phyloP scores from a whole-genome alignment of 2,329 filamentous ascomycete species.

The Fusarium sp. region DNA sequence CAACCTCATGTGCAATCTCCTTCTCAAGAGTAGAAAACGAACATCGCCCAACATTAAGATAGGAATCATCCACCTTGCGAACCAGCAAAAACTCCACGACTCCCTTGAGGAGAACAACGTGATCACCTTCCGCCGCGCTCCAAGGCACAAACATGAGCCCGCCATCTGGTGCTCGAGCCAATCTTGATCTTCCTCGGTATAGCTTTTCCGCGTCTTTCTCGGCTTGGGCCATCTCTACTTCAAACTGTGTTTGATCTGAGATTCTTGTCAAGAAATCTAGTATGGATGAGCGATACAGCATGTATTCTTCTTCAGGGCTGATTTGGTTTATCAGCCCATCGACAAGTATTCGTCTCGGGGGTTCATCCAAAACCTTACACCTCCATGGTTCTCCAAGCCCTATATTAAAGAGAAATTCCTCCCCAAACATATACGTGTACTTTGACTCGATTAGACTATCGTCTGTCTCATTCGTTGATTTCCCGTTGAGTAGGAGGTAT shows the following conservation, averaged over 20 bases:
- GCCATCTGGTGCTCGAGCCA: neutral
- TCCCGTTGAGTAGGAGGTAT: rapidly evolving
- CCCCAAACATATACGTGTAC: neutral
- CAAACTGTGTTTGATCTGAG: neutral
- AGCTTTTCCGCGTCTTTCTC: neutral
- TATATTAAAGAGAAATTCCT: neutral
- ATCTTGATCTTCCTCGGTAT: neutral
- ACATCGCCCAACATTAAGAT: neutral
- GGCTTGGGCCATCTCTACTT: neutral
- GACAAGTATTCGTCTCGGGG: neutral
- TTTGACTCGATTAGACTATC: neutral
- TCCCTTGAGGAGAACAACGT: neutral
- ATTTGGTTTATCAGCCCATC: neutral
- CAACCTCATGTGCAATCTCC: neutral
- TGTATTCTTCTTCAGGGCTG: neutral
- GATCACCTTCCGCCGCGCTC: neutral
- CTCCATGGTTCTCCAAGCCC: neutral
- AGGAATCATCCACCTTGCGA: neutral
- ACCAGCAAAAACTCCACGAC: neutral
- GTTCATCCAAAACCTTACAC: neutral
- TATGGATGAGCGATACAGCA: neutral
- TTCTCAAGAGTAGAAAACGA: neutral
- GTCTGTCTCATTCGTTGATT: neutral
- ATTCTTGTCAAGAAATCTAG: neutral
- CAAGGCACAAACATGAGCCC: neutral